phyloP scores from a whole-genome alignment of 1,284 basidiomycete genomes.

The Butyriboletus appendiculatus region DNA sequence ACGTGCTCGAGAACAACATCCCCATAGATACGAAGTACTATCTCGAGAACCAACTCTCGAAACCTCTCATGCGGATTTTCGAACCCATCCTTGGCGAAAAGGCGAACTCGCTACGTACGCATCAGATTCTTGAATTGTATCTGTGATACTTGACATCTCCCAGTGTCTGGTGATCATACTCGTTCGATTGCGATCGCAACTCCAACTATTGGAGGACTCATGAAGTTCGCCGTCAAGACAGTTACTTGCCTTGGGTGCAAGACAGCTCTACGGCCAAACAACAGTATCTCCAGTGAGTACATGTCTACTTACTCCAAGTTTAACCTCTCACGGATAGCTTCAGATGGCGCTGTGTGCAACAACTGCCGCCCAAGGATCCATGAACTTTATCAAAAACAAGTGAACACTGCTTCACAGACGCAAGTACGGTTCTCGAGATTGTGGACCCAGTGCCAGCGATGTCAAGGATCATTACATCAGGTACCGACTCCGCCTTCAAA shows the following conservation, averaged over 20 bases:
- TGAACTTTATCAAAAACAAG: conserved; percentile 91
- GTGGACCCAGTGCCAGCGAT: conserved; percentile 97
- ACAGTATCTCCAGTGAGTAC: conserved; percentile 64
- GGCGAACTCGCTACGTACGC: conserved; percentile 78
- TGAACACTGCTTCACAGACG: conserved; percentile 68
- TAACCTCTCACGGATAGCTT: conserved; percentile 9
- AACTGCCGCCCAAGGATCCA: conserved; percentile 85
- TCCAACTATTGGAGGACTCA: conserved; percentile 90
- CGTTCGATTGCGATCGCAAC: conserved; percentile 93
- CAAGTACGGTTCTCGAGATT: conserved; percentile 91
- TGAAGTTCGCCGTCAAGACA: conserved; percentile 97
- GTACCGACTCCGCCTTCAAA: conserved; percentile 41
- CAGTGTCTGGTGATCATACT: conserved; percentile 94
- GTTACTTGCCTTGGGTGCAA: conserved; percentile 94
- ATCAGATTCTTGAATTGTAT: background rate
- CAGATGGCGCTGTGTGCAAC: conserved; percentile 90
- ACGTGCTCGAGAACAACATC: conserved; percentile 94
- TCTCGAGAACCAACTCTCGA: conserved; percentile 94
- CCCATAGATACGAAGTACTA: conserved; percentile 98
- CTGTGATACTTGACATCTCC: conserved; percentile 10
- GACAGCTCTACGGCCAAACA: conserved; percentile 75
- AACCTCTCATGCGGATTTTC: conserved; percentile 94
- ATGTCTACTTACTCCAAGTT: background rate
- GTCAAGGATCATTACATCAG: conserved; percentile 94
- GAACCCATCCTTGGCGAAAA: conserved; percentile 96